Conservation (phyloP, 2,329 filamentous ascomycete genomes). For the Exophiala alcalophila region DNA sequence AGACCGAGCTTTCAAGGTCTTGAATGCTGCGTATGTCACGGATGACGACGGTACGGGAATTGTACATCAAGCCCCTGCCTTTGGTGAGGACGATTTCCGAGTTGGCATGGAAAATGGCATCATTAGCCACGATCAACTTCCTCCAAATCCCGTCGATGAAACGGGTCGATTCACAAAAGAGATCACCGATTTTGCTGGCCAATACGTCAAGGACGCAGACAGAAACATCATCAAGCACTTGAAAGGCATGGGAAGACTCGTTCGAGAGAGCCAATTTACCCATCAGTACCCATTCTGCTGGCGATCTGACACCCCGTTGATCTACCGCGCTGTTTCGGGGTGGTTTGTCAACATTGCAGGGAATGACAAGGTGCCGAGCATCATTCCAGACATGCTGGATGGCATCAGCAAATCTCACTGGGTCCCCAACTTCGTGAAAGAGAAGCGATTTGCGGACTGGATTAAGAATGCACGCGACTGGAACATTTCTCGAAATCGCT, state of each 20-base stretch:
- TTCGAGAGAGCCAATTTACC: slow-evolving; percentile 74
- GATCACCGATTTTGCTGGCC: slow-evolving; percentile 72
- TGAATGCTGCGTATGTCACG: slow-evolving; percentile 78
- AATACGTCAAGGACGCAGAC: slow-evolving; percentile 83
- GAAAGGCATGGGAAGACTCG: slow-evolving; percentile 67
- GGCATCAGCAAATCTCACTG: slow-evolving; percentile 81
- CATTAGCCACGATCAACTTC: slow-evolving; percentile 67
- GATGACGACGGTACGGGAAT: slow-evolving; percentile 82
- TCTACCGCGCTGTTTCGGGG: slow-evolving; percentile 82
- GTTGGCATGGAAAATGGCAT: slow-evolving; percentile 70
- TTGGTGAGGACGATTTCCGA: slow-evolving; percentile 87
- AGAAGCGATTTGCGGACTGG: slow-evolving; percentile 82
- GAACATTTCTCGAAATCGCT: slow-evolving; percentile 85
- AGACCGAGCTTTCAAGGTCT: slow-evolving; percentile 70
- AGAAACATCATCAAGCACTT: slow-evolving; percentile 84
- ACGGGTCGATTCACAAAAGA: slow-evolving; percentile 71
- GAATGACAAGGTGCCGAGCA: slow-evolving; percentile 36
- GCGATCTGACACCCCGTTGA: slow-evolving; percentile 81
- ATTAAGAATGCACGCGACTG: slow-evolving; percentile 81
- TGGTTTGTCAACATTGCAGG: slow-evolving; percentile 86
- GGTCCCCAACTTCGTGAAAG: slow-evolving; percentile 81
- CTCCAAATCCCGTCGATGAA: slow-evolving; percentile 80
- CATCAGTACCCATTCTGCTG: slow-evolving; percentile 88
- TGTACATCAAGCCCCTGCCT: slow-evolving; percentile 83
- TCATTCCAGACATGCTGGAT: slow-evolving; percentile 75